Percentiles rank a stretch among this genome's conserved stretches.
Conservation (phyloP, 2,329 filamentous ascomycete genomes). For the Diaporthe citrichinensis region DNA sequence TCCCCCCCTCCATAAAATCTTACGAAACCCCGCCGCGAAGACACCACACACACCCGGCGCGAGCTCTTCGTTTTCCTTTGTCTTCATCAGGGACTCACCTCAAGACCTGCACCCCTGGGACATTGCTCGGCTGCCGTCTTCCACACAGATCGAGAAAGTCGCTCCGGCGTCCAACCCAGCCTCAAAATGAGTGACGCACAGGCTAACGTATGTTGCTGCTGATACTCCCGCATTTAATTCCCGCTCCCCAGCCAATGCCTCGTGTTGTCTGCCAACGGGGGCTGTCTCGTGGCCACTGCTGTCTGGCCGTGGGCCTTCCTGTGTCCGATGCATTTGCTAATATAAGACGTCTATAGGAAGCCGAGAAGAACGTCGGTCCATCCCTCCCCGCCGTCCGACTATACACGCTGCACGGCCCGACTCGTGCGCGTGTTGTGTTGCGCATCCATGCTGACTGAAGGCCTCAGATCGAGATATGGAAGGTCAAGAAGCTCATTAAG, state of each 20-base stretch:
- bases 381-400: slow-evolving; percentile 2
- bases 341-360: slow-evolving; percentile 68
- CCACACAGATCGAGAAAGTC: slow-evolving; percentile 36
- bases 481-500: slow-evolving; percentile 99
- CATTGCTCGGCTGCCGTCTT: slow-evolving; percentile 31
- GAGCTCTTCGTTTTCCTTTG: slow-evolving; percentile 31
- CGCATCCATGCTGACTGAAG: slow-evolving; percentile 46
- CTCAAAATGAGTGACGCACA: slow-evolving; percentile 88
- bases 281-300: not conserved
- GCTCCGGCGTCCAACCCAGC: slow-evolving; percentile 44
- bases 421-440: slow-evolving; percentile 10
- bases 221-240: not conserved
- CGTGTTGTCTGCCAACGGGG: not conserved
- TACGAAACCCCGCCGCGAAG: slow-evolving; percentile 39
- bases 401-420: slow-evolving; percentile 1
- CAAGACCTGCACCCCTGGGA: not conserved
- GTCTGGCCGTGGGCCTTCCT: not conserved
- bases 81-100: slow-evolving; percentile 16
- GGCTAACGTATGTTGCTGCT: slow-evolving; percentile 64
- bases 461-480: slow-evolving; percentile 82
- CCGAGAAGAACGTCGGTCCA: slow-evolving; percentile 89
- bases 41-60: slow-evolving; percentile 20
- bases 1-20: slow-evolving; percentile 40
- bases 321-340: slow-evolving; percentile 31
- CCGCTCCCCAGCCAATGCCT: not conserved